Conservation (phyloP, 176 grass and related monocot species). For the Eleusine coracana region DNA sequence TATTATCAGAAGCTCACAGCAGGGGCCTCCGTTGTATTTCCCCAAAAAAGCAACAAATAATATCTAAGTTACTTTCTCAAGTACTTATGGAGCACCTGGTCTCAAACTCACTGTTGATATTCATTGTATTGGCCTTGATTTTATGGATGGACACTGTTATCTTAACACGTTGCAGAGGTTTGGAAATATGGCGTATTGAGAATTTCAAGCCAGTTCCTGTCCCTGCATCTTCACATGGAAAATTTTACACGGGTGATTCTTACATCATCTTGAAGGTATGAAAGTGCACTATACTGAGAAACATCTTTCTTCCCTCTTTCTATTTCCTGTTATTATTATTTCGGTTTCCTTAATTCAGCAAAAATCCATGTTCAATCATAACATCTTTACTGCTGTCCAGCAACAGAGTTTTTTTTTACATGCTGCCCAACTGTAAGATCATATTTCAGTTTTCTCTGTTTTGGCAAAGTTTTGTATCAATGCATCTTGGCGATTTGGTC, state of each 20-base stretch:
- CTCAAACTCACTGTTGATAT: background rate
- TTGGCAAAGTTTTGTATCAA: slow-evolving; percentile 19
- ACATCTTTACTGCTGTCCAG: slow-evolving; percentile 9
- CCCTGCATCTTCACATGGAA: slow-evolving; percentile 63
- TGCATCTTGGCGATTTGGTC: background rate
- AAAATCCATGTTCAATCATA: slow-evolving; percentile 19
- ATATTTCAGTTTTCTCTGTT: background rate
- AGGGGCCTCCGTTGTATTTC: background rate
- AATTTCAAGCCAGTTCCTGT: slow-evolving; percentile 68
- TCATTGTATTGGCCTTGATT: slow-evolving; percentile 14
- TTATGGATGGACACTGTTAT: slow-evolving; percentile 13
- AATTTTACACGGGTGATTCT: slow-evolving; percentile 78
- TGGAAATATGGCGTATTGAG: slow-evolving; percentile 82
- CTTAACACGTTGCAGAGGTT: slow-evolving; percentile 49
- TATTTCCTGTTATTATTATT: slow-evolving; percentile 2
- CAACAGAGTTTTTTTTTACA: background rate
- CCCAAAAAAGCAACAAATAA: too few species aligned
- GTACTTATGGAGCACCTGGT: slow-evolving; percentile 13
- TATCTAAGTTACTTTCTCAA: slow-evolving; percentile 9
- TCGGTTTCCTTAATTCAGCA: slow-evolving; percentile 2
- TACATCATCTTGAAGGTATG: slow-evolving; percentile 79
- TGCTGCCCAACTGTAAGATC: background rate
- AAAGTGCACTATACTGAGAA: slow-evolving; percentile 16
- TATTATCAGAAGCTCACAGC: background rate
- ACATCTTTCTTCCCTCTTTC: background rate